phyloP scores from a whole-genome alignment of 2,329 filamentous ascomycete species.

The Paracoccidioides lutzii region DNA sequence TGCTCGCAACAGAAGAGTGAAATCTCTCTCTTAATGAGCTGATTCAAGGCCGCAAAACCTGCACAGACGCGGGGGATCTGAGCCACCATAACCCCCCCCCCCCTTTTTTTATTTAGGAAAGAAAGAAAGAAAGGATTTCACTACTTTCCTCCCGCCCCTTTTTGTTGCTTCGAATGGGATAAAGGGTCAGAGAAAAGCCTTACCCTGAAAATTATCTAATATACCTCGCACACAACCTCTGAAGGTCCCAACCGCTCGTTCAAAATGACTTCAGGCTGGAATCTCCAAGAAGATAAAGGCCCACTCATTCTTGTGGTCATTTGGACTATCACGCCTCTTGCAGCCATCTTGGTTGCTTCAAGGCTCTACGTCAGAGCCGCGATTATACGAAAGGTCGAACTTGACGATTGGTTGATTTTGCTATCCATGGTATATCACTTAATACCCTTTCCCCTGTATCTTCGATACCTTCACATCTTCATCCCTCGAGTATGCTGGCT shows the following conservation, averaged over 20 bases:
- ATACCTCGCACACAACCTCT: not conserved
- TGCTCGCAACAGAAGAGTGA: too few species aligned
- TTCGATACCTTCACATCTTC: conserved; percentile 4
- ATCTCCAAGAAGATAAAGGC: conserved; percentile 20
- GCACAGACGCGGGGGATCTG: too few species aligned
- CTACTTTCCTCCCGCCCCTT: too few species aligned
- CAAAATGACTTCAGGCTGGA: conserved; percentile 1
- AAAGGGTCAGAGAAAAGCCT: too few species aligned
- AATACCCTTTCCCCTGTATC: not conserved
- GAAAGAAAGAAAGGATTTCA: too few species aligned
- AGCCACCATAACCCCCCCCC: too few species aligned
- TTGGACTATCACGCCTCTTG: conserved; percentile 21
- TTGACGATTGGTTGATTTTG: conserved; percentile 29
- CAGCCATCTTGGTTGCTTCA: conserved; percentile 20
- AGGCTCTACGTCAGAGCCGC: conserved; percentile 23
- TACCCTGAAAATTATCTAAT: too few species aligned
- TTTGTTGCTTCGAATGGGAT: too few species aligned
- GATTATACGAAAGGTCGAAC: conserved; percentile 22
- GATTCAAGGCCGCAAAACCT: too few species aligned
- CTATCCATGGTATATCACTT: conserved; percentile 19
- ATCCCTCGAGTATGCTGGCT: not conserved
- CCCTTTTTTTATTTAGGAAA: too few species aligned
- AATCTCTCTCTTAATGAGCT: too few species aligned
- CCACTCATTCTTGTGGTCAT: conserved; percentile 22
- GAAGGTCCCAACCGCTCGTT: not conserved